Conservation (phyloP, 2,329 filamentous ascomycete genomes). For the Volutella citrinella region DNA sequence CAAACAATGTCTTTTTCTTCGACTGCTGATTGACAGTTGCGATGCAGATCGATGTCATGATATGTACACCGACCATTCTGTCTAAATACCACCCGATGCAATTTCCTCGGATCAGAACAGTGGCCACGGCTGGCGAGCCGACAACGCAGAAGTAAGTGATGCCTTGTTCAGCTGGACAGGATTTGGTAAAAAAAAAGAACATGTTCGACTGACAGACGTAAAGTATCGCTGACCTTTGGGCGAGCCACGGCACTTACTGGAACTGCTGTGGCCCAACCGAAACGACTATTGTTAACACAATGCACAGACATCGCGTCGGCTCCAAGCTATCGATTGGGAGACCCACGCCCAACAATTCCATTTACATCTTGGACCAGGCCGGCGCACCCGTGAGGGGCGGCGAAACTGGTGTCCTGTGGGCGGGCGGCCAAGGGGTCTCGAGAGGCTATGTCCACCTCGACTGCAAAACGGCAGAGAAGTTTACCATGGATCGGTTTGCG, state of each 20-base stretch:
- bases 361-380: constrained; percentile 52
- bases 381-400: constrained; percentile 43
- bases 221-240: constrained; percentile 55
- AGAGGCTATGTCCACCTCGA: constrained; percentile 54
- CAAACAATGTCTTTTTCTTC: not conserved
- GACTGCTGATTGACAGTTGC: not conserved
- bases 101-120: constrained; percentile 49
- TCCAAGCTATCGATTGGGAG: constrained; percentile 49
- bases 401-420: constrained; percentile 52
- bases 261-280: constrained; percentile 61
- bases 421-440: constrained; percentile 53
- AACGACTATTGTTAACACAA: constrained; percentile 58
- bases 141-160: constrained; percentile 39
- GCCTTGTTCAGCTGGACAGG: too few relatives aligned
- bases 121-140: constrained; percentile 56
- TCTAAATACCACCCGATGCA: constrained; percentile 44
- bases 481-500: constrained; percentile 48
- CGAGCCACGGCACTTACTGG: constrained; percentile 44
- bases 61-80: constrained; percentile 54
- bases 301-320: constrained; percentile 47
- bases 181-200: too few relatives aligned
- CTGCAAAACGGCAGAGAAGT: constrained; percentile 47
- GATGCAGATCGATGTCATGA: constrained; percentile 47
- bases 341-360: constrained; percentile 51
- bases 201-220: too few relatives aligned